These are phyloP conservation scores for Pseudopithomyces maydicus DNA, from an alignment of 2,329 filamentous ascomycete species.

Conservation along the genomic window DNA sequence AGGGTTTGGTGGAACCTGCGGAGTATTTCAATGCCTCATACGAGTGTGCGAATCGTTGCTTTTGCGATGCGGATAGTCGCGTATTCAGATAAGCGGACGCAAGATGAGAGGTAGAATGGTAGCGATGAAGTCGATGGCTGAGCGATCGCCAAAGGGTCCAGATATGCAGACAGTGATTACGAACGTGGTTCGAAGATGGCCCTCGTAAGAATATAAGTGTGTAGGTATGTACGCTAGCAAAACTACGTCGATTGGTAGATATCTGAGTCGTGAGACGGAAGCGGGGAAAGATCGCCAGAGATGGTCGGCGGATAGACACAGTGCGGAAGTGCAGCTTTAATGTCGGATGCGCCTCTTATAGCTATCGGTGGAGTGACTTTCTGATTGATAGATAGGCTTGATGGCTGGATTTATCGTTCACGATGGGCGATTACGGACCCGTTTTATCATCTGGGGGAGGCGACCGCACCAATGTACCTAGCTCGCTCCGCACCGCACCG, in stretches of 20 bases:
- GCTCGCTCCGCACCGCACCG: too few species aligned
- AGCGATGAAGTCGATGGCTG: slow-evolving; percentile 28
- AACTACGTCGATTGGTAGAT: too few species aligned
- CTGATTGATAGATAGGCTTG: too few species aligned
- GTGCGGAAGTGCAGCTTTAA: slow-evolving; percentile 10
- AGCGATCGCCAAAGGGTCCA: slow-evolving; percentile 17
- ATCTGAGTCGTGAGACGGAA: too few species aligned
- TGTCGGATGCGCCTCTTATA: slow-evolving; percentile 30
- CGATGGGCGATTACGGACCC: too few species aligned
- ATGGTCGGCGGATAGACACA: neutral
- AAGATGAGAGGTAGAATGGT: slow-evolving; percentile 10
- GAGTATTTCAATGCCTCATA: slow-evolving; percentile 22
- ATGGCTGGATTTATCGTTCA: neutral
- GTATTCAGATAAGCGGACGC: slow-evolving; percentile 19
- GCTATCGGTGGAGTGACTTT: too few species aligned
- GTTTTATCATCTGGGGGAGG: too few species aligned
- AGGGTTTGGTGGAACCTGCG: slow-evolving; percentile 34
- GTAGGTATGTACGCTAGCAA: neutral
- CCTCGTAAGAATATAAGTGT: slow-evolving; percentile 6
- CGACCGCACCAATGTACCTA: too few species aligned
- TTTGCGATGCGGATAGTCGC: slow-evolving; percentile 9
- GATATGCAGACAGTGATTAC: slow-evolving; percentile 2
- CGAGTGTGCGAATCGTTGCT: neutral
- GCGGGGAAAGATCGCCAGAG: too few species aligned
- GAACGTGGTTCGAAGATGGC: slow-evolving; percentile 10